phyloP scores from a whole-genome alignment of 2,329 filamentous ascomycete species.

The Alternaria gansuensis region DNA sequence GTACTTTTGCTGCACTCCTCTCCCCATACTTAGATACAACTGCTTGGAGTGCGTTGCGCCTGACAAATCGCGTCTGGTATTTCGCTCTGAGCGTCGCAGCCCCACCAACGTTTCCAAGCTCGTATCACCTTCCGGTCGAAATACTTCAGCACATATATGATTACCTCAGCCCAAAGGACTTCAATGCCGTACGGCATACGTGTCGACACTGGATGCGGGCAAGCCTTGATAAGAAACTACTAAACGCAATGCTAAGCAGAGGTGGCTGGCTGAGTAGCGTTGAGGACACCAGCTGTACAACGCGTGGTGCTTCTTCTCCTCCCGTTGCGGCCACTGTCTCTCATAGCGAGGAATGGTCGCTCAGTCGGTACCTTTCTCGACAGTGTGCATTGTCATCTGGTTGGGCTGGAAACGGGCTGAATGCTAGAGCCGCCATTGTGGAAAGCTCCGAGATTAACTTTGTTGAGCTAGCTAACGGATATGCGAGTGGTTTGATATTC shows the following conservation, averaged over 20 bases:
- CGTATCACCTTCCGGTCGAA: slow-evolving; percentile 56
- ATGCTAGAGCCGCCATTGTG: slow-evolving; percentile 21
- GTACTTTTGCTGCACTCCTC: slow-evolving; percentile 13
- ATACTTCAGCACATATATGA: slow-evolving; percentile 60
- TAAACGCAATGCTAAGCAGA: slow-evolving; percentile 63
- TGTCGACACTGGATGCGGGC: slow-evolving; percentile 69
- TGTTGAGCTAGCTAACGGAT: slow-evolving; percentile 42
- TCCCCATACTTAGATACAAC: slow-evolving; percentile 27
- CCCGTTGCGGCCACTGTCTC: neutral
- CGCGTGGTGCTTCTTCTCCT: slow-evolving; percentile 1
- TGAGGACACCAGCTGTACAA: slow-evolving; percentile 4
- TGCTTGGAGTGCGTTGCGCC: slow-evolving; percentile 38
- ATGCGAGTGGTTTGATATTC: slow-evolving; percentile 54
- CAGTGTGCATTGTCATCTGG: slow-evolving; percentile 58
- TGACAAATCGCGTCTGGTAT: slow-evolving; percentile 51
- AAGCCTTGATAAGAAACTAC: slow-evolving; percentile 62
- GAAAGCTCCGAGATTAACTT: slow-evolving; percentile 48
- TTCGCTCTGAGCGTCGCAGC: slow-evolving; percentile 34
- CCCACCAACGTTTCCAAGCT: slow-evolving; percentile 38
- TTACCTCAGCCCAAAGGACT: slow-evolving; percentile 60
- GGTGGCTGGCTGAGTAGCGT: slow-evolving; percentile 59
- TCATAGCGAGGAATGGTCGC: slow-evolving; percentile 46
- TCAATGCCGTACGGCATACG: slow-evolving; percentile 68
- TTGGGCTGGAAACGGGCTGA: slow-evolving; percentile 53
- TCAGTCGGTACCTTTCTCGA: slow-evolving; percentile 60